Base-by-base conservation (phyloP, 345 rosid species). In the Draba incana region DNA sequence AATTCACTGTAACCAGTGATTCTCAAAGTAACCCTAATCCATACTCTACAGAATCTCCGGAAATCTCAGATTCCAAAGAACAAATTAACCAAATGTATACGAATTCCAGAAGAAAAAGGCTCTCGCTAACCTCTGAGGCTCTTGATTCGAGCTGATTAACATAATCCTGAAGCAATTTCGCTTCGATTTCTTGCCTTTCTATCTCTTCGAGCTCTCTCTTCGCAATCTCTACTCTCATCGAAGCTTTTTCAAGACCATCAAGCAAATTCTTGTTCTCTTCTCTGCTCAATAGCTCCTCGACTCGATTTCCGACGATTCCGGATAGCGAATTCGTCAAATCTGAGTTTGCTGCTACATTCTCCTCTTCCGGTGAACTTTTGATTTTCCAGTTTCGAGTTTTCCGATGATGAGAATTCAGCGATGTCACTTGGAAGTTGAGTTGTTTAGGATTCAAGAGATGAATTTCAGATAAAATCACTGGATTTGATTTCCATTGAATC, bases 211-310 rank as follows among this genome's bases (percentile, higher is more conserved):
- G 89, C 64, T 83, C 83, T 69, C 70, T 73, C 81, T 74, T 84
- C 23, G 98, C 98, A 59, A 56, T 72, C 37, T 93, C 94, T 35
- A 93, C 97, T 52, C 97, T 84, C 75, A 51, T 46, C 12, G 94
- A 84, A 13, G 97, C 97, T 64, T 72, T 80, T 59, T 84, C 90
- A 71, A 90, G 75, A 62, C 88, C 98, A 62, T 86, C 92, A 42
- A 90, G 84, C 83, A 93, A 76, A 2, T 0, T 81, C 68, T 71
- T 84, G 79, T 93, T 93, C 80, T 88, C 98, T 69, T 88, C 84
- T 64, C 81, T 80, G 77, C 62, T 79, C 77, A 93, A 63, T 0
- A 93, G 83, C 74, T 84, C 89, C 78, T 86, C 96, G 2, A 88
- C 93, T 68, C 81, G 83, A 52, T 74, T 64, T 47, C 78, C 85